phyloP scores from a whole-genome alignment of 2,329 filamentous ascomycete species.

The Fusarium chaquense region DNA sequence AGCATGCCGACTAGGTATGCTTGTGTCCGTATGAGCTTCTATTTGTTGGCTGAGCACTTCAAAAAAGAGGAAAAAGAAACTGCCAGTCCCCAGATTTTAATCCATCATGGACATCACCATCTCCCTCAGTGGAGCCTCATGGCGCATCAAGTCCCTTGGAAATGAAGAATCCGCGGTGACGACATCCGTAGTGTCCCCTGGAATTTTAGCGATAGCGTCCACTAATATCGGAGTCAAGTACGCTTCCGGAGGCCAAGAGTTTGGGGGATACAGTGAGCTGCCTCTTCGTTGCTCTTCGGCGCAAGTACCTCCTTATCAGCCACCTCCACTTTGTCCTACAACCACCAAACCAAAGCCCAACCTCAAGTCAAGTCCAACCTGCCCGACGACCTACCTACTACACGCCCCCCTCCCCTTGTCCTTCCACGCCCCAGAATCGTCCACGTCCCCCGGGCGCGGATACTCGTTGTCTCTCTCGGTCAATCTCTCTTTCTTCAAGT shows the following conservation, averaged over 20 bases:
- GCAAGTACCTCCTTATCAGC: constrained; percentile 26
- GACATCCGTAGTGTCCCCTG: constrained; percentile 43
- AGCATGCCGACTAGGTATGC: background rate
- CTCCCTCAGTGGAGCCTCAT: constrained; percentile 28
- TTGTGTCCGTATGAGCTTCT: background rate
- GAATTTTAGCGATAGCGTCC: constrained; percentile 39
- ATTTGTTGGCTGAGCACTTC: background rate
- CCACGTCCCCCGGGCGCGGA: constrained; percentile 45
- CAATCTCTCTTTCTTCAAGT: constrained; percentile 41
- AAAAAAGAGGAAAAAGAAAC: background rate
- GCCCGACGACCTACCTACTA: constrained; percentile 30
- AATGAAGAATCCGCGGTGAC: constrained; percentile 37
- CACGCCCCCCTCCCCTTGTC: constrained; percentile 44
- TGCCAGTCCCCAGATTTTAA: constrained; percentile 5
- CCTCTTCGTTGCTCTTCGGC: accelerated
- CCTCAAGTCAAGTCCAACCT: constrained; percentile 17
- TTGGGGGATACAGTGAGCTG: constrained; percentile 13
- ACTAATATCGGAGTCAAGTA: constrained; percentile 34
- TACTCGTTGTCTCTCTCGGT: constrained; percentile 40
- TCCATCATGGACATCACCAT: constrained; percentile 23
- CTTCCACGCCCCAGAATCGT: constrained; percentile 45
- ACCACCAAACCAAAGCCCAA: constrained; percentile 35
- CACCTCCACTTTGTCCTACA: constrained; percentile 37
- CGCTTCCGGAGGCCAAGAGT: constrained; percentile 23
- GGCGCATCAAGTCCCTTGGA: constrained; percentile 26